Percentiles rank a stretch among this genome's conserved stretches.
phyloP scores from a whole-genome alignment of 345 rosid genomes.

The Anastatica hierochuntica region DNA sequence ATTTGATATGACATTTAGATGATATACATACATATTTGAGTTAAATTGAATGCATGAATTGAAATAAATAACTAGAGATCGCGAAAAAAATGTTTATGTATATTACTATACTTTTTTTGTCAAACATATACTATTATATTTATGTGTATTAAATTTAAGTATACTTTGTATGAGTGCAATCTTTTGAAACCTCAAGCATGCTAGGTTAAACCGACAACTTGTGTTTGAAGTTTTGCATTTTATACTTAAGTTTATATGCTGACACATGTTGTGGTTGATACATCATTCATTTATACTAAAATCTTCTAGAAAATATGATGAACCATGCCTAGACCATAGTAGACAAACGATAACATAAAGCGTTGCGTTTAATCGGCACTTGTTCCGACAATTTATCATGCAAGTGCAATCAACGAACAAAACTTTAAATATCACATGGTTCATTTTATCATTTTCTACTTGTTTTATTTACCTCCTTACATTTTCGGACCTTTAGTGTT shows the following conservation, averaged over 20 bases:
- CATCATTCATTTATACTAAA: background rate
- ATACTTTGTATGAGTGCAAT: too few relatives aligned
- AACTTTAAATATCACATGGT: conserved; percentile 14
- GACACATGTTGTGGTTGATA: background rate
- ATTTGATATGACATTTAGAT: background rate
- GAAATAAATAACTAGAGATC: too few relatives aligned
- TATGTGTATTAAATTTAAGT: too few relatives aligned
- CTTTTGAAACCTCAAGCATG: too few relatives aligned
- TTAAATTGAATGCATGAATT: background rate
- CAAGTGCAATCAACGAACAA: conserved; percentile 7
- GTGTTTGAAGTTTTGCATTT: background rate
- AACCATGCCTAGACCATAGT: background rate
- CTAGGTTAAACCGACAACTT: too few relatives aligned
- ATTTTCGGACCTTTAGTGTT: conserved; percentile 9
- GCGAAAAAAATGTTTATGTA: too few relatives aligned
- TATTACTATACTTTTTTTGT: too few relatives aligned
- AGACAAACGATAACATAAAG: background rate
- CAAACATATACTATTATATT: too few relatives aligned
- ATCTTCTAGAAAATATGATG: background rate
- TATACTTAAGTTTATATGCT: background rate
- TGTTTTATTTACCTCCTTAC: conserved; percentile 9
- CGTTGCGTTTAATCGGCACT: background rate
- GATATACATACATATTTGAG: background rate
- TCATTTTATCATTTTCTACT: conserved; percentile 8
- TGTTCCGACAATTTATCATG: background rate